Base-by-base conservation (phyloP, 2,329 filamentous ascomycete genomes). In the Zymoseptoria crescenta region DNA sequence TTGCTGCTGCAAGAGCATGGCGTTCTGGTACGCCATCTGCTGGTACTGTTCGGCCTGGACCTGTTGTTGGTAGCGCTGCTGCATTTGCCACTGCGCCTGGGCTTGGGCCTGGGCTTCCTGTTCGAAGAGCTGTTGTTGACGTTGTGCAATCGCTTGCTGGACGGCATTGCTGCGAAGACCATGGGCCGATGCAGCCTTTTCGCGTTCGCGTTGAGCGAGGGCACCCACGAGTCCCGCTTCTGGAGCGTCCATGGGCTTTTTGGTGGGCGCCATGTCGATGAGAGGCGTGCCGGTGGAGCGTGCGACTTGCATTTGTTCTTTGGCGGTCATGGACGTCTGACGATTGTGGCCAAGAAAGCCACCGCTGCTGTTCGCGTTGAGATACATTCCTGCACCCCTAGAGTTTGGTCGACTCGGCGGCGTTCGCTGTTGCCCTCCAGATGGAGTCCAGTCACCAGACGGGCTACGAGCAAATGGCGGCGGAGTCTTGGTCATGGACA, bases 271-370 rank as follows among this genome's bases (percentile, higher is more conserved):
- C 70, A 95, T 77, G 59, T 83, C 85, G 66, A 95, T 82, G 54
- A 96, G 77, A 0, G 91, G 88, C 0, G 85, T 86, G 0, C 89
- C 88, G 0, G 91, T 96, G 66, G 90, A 80, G 45, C 88, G 84
- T 8, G 91, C 89, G n/a, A 96, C 82, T 65, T 95, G 87, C 74
- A 95, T 90, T 72, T 95, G 91, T 73, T 96, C 91, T 16, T 88
- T 84, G 19, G 91, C 91, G 20, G 89, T 91, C n/a, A 96, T 79
- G 59, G 87, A 83, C 0, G 77, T 75, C 8, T 82, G 79, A 24
- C 81, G 74, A 64, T 84, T 80, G 54, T 59, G 59, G 54, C 61
- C 54, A 20, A 63, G 19, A 4, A 65, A 50, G 29, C 56, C 58
- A 48, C 52, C 50, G 20, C 21, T 49, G 50, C 49, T 8, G 35